These are phyloP conservation scores for Teratosphaeria pseudoeucalypti DNA, from an alignment of 2,329 filamentous ascomycete genomes.

Conservation along the genomic window DNA sequence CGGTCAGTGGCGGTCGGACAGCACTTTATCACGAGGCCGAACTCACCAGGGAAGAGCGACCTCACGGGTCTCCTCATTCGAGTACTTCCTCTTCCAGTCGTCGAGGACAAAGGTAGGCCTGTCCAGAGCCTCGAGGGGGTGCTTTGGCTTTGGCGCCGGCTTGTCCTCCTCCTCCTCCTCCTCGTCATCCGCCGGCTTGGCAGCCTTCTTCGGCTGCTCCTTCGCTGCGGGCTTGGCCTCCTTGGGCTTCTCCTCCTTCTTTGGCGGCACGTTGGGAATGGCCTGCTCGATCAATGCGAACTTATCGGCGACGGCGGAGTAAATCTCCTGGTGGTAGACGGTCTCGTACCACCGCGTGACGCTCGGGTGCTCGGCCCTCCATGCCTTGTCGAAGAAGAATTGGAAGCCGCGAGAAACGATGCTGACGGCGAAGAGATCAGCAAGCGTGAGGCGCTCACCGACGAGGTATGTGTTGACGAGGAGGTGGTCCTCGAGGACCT, in stretches of 20 bases:
- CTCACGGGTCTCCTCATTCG: constrained; percentile 77
- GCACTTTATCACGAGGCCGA: neutral
- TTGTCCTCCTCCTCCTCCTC: constrained; percentile 49
- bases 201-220: constrained; percentile 41
- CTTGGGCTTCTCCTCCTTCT: constrained; percentile 51
- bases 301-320: constrained; percentile 66
- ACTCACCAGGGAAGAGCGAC: constrained; percentile 70
- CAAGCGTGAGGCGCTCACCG: constrained; percentile 92
- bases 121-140: constrained; percentile 78
- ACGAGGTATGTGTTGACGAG: constrained; percentile 92
- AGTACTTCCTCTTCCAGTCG: constrained; percentile 97
- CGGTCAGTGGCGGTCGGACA: neutral
- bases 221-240: constrained; percentile 52
- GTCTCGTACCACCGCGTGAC: constrained; percentile 91
- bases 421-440: constrained; percentile 75
- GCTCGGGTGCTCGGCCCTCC: constrained; percentile 73
- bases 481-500: constrained; percentile 76
- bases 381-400: constrained; percentile 87
- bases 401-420: constrained; percentile 82
- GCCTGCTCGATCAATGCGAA: constrained; percentile 73
- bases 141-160: constrained; percentile 79
- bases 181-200: constrained; percentile 42
- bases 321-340: constrained; percentile 85
- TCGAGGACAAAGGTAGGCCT: constrained; percentile 75
- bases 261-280: constrained; percentile 63